Evolutionary conservation across 108 stramenopile species (phyloP), one percentile per base, ranked within the genome.

Genomic region (Nitzschia palea): DNA sequence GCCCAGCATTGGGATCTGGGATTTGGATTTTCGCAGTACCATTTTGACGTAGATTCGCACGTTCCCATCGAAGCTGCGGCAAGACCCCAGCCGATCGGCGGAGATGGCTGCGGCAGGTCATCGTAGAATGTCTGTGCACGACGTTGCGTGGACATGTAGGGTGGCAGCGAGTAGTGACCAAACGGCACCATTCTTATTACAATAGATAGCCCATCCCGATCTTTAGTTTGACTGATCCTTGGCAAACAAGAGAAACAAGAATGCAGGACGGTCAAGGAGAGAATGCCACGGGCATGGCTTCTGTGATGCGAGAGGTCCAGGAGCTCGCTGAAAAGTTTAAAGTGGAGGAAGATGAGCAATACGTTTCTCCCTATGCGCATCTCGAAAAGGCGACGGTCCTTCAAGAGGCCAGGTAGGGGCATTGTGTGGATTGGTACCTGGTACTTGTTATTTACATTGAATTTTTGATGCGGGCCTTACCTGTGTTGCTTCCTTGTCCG

Each of bases 321-420:
- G 82, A 84, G 20, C 77, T 90, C 29, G 89, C 86, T 55, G 92
- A 94, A 62, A 94, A 94, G 77, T 90, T 94, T 81, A 94, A 94
- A 57, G 89, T 86, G 32, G 92, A 94, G 43, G 92, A 94, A 48
- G 82, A 81, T 29, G 77, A 84, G 17, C 73, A 86, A 62, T 93
- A 88, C 78, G 69, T 90, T 65, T 88, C 87, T 20, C 92, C 99
- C 9, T 99, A 96, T 76, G 92, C 95, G 42, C 93, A 96, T 56
- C 80, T 99, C 57, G 98, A 99, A 79, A 99, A 99, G 75, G 94
- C 98, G 17, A 79, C 89, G 0, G 98, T 99, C 20, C 84, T 99
- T 48, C 98, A 99, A 78, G 97, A 99, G 65, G 93, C 95, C 27
- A 86, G 96, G 34, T 76, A 68, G 32, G 72, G 51, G 47, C 28